Base-by-base conservation (phyloP, 768 basidiomycete species). In the Vararia minispora region DNA sequence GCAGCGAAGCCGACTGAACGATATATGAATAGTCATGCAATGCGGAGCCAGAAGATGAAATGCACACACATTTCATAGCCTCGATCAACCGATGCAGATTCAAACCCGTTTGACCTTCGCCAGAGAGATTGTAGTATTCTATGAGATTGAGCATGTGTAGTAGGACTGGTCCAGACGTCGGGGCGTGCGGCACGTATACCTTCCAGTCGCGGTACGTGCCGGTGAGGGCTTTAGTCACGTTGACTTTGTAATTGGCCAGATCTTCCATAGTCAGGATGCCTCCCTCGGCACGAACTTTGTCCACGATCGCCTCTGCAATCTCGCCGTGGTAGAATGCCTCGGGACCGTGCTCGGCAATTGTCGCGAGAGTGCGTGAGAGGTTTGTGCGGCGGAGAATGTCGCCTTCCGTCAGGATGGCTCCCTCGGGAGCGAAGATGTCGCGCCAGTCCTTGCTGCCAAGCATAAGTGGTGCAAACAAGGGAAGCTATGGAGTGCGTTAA, bases 71-170 rank as follows among this genome's bases (percentile, higher is more conserved):
- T 54, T 97, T 95, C 54, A 89, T 66, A 0, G 74, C 72, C 58
- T 98, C 95, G 11, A 97, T 65, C 4, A 86, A 54, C 32, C 91
- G 69, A 56, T 98, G 95, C 3, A 73, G 65, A 46, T 76, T 83
- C 12, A 88, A 54, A 1, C 68, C 65, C n/a, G 68, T 77, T 45
- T 65, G 57, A 31, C 74, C 74, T 20, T 57, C 59, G 18, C 68
- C 47, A 24, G 72, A 58, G 26, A 67, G 51, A 36, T 68, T 61
- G 51, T 72, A 97, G n/a, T 70, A 66, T 53, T 95, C 91, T 32
- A 94, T 61, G 14, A 91, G 56, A 53, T 97, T 95, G n/a, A 98
- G 63, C 70, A 97, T 83, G 53, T 89, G 83, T 28, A 95, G 61
- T 28, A 98, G 62, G n/a, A 85, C 86, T 6, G 86, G 80, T 5